Evolutionary conservation across 2,329 filamentous ascomycete species (phyloP).

Genomic region (Diaporthe citri): DNA sequence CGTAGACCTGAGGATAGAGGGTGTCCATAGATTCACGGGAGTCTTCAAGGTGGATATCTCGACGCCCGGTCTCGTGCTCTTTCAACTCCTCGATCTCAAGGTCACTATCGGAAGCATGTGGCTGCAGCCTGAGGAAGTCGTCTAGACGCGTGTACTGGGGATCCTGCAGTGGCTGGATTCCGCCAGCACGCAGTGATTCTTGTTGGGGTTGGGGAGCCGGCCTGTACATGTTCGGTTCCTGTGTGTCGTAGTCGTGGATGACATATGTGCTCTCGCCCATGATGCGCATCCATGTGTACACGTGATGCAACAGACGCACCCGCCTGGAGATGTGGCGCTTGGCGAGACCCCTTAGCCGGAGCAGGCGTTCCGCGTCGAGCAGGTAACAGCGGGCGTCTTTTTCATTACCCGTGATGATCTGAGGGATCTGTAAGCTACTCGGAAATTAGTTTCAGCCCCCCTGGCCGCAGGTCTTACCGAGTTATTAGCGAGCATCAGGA

Average conservation of each 20-base stretch:
- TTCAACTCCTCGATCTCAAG: constrained; percentile 7
- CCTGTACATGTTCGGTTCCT: background rate
- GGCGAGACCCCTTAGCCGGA: constrained; percentile 2
- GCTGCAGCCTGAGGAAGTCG: constrained; percentile 10
- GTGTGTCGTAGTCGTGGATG: background rate
- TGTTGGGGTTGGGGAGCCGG: background rate
- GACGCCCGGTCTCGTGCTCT: background rate
- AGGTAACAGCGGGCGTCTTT: constrained; percentile 3
- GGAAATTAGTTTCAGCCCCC: no score
- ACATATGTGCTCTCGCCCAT: constrained; percentile 19
- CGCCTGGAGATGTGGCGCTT: constrained; percentile 13
- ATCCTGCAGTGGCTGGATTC: background rate
- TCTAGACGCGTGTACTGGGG: background rate
- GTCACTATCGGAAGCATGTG: constrained; percentile 13
- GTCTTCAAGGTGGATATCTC: background rate
- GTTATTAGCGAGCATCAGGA: constrained; percentile 12
- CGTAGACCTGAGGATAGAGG: constrained; percentile 4
- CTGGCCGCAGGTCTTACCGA: background rate
- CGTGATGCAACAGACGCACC: constrained; percentile 9
- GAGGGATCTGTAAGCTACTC: background rate
- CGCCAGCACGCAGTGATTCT: background rate
- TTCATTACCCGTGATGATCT: constrained; percentile 17
- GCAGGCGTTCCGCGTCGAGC: background rate
- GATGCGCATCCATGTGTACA: constrained; percentile 14
- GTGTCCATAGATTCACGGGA: background rate